Evolutionary conservation across 345 rosid species (phyloP).

Genomic region (Stellera chamaejasme): DNA sequence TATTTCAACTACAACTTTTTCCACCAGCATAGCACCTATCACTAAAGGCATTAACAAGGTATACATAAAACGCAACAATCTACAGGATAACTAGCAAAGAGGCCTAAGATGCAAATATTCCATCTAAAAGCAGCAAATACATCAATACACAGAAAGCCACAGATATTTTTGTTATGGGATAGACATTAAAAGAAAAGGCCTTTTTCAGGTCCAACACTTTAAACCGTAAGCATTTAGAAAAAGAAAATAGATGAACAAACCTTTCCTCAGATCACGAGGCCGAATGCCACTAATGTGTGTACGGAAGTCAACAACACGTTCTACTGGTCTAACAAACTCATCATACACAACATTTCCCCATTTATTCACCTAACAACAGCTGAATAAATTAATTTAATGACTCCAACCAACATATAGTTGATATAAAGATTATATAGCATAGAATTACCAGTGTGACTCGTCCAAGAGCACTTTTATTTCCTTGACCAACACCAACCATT

Average conservation of each 20-base stretch:
- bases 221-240: background rate
- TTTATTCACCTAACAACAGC: constrained; percentile 64
- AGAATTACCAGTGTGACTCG: constrained; percentile 70
- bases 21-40: no score
- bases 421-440: background rate
- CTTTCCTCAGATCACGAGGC: constrained; percentile 71
- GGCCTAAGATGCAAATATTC: no score
- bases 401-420: background rate
- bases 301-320: constrained; percentile 81
- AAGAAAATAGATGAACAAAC: constrained; percentile 25
- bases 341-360: constrained; percentile 89
- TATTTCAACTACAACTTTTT: no score
- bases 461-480: constrained; percentile 93
- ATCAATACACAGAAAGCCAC: no score
- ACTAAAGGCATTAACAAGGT: no score
- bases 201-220: no score
- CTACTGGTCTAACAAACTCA: constrained; percentile 93
- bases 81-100: no score
- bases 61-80: no score
- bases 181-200: no score
- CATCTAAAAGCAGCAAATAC: no score
- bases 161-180: no score
- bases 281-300: constrained; percentile 90
- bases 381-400: constrained; percentile 12
- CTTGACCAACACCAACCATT: constrained; percentile 93